Base-by-base conservation (phyloP, 108 stramenopile genomes). In the Thalassiosira profunda region DNA sequence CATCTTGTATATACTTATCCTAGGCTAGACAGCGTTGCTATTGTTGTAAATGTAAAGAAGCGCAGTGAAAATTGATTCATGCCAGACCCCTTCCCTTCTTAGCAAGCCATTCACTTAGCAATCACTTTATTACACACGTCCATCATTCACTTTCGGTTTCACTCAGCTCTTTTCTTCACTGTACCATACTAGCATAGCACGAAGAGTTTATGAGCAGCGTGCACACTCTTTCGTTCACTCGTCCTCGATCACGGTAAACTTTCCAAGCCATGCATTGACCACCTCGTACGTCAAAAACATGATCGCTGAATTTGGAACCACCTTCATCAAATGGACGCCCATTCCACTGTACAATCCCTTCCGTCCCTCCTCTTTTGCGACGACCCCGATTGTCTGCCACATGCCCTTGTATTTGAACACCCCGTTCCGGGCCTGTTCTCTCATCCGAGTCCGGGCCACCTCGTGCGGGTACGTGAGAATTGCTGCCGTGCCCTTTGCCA, bases 381-480 rank as follows among this genome's bases (percentile, higher is more conserved):
- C 83, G 31, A 90, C 34, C n/a, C 67, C 64, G 56, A 98, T 67
- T 1, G 93, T 87, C 43, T 95, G 90, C 95, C 95, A 96, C 94
- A 98, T 96, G 4, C 97, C 92, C 12, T 47, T 90, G 80, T 98
- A 98, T 66, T 94, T 94, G 78, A 93, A 96, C 20, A 95, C 83
- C 15, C 97, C 97, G 47, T 82, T 76, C 12, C 79, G 65, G 3
- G 91, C 94, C 70, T 97, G 96, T 75, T 98, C 97, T 33, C 97
- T 63, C 58, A 98, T 47, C 24, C 97, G 62, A 0, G 97, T 98
- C 25, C 97, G 81, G 18, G 95, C 94, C 18, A 98, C 97, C 68
- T 98, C 97, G 76, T 98, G 97, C 7, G 97, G 97, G 78, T 98
- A 98, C 3, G 96, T 95, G 25, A 80, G 59, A 14, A 92, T 74